Conservation (phyloP, 768 basidiomycete genomes). For the Porpolomopsis calyptriformis region DNA sequence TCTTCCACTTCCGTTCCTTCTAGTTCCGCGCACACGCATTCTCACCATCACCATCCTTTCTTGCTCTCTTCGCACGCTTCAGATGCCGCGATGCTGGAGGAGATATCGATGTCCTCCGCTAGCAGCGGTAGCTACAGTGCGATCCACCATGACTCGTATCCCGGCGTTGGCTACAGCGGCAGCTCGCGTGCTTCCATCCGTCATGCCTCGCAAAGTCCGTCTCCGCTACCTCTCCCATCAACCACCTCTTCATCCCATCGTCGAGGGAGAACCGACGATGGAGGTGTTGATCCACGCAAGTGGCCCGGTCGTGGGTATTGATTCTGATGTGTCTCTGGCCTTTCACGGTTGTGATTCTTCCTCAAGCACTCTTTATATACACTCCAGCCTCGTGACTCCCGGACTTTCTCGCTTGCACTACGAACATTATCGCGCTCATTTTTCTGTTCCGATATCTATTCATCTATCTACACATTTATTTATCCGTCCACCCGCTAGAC, state of each 20-base stretch:
- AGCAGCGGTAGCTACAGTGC: conserved; percentile 15
- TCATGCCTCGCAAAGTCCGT: conserved; percentile 22
- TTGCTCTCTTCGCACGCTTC: conserved; percentile 29
- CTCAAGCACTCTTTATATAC: not conserved
- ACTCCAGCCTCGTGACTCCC: not conserved
- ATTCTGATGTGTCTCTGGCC: conserved; percentile 15
- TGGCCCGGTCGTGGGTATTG: conserved; percentile 38
- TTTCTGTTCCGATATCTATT: not conserved
- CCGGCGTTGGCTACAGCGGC: conserved; percentile 32
- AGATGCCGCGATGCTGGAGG: conserved; percentile 29
- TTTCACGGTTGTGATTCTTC: not conserved
- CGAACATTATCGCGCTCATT: not conserved
- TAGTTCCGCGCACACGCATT: too few relatives aligned
- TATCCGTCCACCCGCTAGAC: too few relatives aligned
- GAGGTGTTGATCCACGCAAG: conserved; percentile 36
- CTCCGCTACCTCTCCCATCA: conserved; percentile 13
- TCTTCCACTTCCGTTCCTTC: conserved; percentile 36
- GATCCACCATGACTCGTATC: conserved; percentile 23
- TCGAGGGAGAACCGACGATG: conserved; percentile 32
- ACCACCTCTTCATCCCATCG: conserved; percentile 27
- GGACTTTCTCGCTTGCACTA: too few relatives aligned
- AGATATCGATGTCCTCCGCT: conserved; percentile 22
- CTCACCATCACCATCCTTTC: conserved; percentile 43
- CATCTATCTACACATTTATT: not conserved
- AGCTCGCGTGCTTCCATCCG: conserved; percentile 23